Evolutionary conservation across 129 eudicot genomes (phyloP), one percentile per base, ranked within the genome.

Genomic region (Centella asiatica): DNA sequence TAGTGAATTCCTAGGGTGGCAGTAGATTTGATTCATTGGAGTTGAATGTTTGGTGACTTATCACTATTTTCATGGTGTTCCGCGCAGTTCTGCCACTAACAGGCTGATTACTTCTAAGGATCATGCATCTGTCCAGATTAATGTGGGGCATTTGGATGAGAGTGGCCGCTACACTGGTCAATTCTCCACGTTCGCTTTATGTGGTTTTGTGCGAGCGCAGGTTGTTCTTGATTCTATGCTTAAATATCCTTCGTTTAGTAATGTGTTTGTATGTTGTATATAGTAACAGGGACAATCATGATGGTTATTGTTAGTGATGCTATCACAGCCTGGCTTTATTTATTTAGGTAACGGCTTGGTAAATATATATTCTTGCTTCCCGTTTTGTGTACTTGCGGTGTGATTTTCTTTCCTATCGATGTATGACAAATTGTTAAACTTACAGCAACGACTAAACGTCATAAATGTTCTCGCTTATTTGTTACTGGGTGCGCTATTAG

Each of bases 31-130:
- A 7, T 22, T 3, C 6, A 1, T 19, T 27, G 47, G 0, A 5
- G 34, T 29, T 17, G 47, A 3, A 37, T 19, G 31, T 8, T 23
- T 2, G 45, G 8, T 40, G 31, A 1, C 55, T 4, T 44, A 11
- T 34, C 8, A 58, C 22, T 33, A 1, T 19, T 26, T 68, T 6
- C 18, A 1, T 28, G 1, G 6, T 45, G 39, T 66, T 80, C n/a
- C n/a, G n/a, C n/a, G 59, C 90, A 84, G 87, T 73, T 84, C 93
- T 36, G 92, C 92, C 27, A 84, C 86, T 9, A 83, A 80, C 73
- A 77, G 86, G 83, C 22, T 83, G 66, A 83, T 83, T 25, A 83
- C 86, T 44, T 74, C 92, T 0, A 84, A 84, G 77, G 92, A 84
- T 65, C 86, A 84, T 52, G 92, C 92, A 24, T 84, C 92, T 1